Conservation (phyloP, 192 early-diverging fungal genomes). For the Coemansia nantahalensis region DNA sequence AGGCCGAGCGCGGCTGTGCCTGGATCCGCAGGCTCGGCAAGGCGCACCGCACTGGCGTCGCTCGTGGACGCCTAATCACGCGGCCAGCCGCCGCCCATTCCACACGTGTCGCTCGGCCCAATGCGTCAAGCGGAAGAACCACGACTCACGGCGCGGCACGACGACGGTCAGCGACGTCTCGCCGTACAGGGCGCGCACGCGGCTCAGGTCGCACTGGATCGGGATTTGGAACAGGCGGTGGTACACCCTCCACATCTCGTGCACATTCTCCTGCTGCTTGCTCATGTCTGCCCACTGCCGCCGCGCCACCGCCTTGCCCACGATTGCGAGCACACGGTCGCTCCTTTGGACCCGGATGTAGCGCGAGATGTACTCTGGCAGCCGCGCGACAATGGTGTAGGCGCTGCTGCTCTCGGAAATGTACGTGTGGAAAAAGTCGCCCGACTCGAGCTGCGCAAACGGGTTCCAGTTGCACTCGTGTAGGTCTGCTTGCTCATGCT, state of each 20-base stretch:
- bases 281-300: conserved; percentile 23
- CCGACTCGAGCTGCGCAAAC: conserved; percentile 18
- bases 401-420: conserved; percentile 10
- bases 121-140: conserved; percentile 6
- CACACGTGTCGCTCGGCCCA: conserved; percentile 20
- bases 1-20: too few species aligned
- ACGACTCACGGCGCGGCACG: conserved; percentile 9
- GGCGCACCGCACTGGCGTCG: too few species aligned
- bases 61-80: too few species aligned
- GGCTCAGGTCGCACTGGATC: conserved; percentile 12
- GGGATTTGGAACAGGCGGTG: conserved; percentile 32
- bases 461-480: conserved; percentile 37
- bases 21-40: too few species aligned
- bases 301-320: conserved; percentile 39
- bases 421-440: conserved; percentile 23
- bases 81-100: background rate
- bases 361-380: conserved; percentile 30
- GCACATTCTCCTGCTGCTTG: conserved; percentile 5
- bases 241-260: conserved; percentile 40
- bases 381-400: conserved; percentile 15
- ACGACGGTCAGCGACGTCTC: conserved; percentile 14
- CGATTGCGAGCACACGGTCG: conserved; percentile 22
- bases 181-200: conserved; percentile 22
- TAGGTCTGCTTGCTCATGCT: conserved; percentile 5
- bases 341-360: conserved; percentile 30